A percentile compares a stretch with the other conserved stretches of the same genome.
Conservation (phyloP, 1,284 basidiomycete genomes). For the Schizophyllum commune region DNA sequence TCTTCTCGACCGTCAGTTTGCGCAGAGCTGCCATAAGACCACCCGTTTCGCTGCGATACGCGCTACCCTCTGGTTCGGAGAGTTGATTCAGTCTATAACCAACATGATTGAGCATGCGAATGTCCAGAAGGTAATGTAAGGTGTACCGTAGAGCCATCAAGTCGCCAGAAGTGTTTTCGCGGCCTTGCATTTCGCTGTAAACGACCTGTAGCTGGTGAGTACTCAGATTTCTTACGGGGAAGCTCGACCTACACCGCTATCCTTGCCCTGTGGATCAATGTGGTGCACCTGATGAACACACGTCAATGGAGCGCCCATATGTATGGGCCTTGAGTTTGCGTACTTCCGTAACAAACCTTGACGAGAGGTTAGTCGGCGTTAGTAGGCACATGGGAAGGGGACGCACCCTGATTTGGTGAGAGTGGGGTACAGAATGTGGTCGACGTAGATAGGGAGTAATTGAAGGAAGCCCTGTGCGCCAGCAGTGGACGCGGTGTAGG, state of each 20-base stretch:
- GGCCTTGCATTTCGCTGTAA: constrained; percentile 97
- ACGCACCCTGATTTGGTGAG: constrained; percentile 76
- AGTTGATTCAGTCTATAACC: constrained; percentile 67
- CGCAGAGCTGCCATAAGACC: constrained; percentile 92
- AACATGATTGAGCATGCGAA: too few species aligned
- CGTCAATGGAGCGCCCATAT: neutral
- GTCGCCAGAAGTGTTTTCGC: constrained; percentile 89
- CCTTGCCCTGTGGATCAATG: constrained; percentile 83
- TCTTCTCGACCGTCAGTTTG: constrained; percentile 83
- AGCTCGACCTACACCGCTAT: constrained; percentile 61
- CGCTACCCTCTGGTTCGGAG: constrained; percentile 78
- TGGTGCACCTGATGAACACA: constrained; percentile 62
- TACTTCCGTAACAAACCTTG: constrained; percentile 81
- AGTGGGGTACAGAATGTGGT: constrained; percentile 96
- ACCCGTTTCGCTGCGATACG: constrained; percentile 94
- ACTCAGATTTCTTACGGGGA: neutral
- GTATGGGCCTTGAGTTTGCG: constrained; percentile 9
- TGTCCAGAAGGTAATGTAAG: neutral
- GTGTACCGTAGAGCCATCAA: constrained; percentile 77
- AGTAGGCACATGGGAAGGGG: neutral
- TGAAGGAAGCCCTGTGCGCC: constrained; percentile 95
- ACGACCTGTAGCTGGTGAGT: constrained; percentile 60
- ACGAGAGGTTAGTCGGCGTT: neutral
- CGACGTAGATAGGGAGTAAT: constrained; percentile 91
- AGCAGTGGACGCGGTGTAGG: constrained; percentile 96